Percentiles rank a stretch among this genome's conserved stretches.
phyloP scores from a whole-genome alignment of 345 rosid genomes.

The Salix koriyanagi region DNA sequence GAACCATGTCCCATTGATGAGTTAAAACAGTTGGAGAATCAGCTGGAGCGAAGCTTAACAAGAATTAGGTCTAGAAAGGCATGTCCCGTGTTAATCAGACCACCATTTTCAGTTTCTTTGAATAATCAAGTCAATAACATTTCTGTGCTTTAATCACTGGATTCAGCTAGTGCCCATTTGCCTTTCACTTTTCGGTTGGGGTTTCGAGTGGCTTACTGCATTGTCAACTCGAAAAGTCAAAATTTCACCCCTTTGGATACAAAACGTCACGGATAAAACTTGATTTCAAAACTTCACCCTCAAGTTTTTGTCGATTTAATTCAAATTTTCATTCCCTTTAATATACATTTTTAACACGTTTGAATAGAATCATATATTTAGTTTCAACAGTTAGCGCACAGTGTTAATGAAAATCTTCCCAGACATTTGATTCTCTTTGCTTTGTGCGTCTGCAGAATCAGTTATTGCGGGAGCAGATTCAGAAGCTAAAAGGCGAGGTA shows the following conservation, averaged over 20 bases:
- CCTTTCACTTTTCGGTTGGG: neutral
- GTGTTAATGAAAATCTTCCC: neutral
- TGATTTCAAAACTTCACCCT: too few species aligned
- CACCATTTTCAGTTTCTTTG: neutral
- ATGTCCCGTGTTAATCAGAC: neutral
- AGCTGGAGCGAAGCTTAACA: slow-evolving; percentile 65
- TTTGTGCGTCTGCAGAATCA: slow-evolving; percentile 39
- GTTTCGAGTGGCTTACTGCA: neutral
- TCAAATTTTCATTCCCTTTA: too few species aligned
- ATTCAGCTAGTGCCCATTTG: neutral
- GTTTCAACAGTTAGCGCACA: too few species aligned
- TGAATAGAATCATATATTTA: too few species aligned
- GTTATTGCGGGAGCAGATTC: slow-evolving; percentile 53
- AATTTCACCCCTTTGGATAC: neutral
- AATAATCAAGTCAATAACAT: neutral
- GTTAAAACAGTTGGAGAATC: slow-evolving; percentile 62
- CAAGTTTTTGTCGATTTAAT: too few species aligned
- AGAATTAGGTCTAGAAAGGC: slow-evolving; percentile 86
- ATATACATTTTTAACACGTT: too few species aligned
- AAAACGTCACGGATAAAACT: neutral
- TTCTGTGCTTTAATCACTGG: neutral
- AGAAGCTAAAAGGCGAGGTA: slow-evolving; percentile 67
- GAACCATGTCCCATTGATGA: slow-evolving; percentile 64
- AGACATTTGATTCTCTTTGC: neutral
- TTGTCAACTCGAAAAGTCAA: neutral